A percentile compares a stretch with the other conserved stretches of the same genome.
phyloP scores from a whole-genome alignment of 768 basidiomycete genomes.

The Cytidiella melzeri region DNA sequence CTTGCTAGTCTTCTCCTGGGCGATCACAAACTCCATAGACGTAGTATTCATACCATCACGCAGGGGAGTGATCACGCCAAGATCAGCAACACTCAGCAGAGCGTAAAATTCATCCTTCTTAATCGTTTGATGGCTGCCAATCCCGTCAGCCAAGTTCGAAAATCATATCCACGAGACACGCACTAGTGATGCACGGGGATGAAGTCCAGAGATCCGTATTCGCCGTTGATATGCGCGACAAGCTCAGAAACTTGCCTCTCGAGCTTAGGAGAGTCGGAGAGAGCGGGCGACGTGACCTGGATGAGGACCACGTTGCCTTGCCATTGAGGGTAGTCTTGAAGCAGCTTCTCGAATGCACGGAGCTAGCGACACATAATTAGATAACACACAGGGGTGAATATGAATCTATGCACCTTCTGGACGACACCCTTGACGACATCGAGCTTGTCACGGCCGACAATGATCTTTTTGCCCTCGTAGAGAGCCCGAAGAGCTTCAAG shows the following conservation, averaged over 20 bases:
- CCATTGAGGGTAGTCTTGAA: conserved; percentile 95
- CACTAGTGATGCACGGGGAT: conserved; percentile 98
- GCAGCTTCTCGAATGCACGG: conserved; percentile 90
- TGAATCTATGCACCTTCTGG: conserved; percentile 72
- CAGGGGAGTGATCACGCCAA: conserved; percentile 91
- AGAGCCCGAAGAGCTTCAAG: conserved; percentile 74
- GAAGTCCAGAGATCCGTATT: conserved; percentile 91
- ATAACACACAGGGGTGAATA: neutral
- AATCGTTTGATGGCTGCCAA: conserved; percentile 82
- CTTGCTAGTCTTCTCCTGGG: conserved; percentile 79
- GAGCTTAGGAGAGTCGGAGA: conserved; percentile 89
- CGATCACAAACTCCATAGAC: conserved; percentile 95
- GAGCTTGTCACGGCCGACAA: conserved; percentile 94
- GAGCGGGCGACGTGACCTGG: conserved; percentile 90
- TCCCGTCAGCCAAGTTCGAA: neutral
- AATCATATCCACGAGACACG: conserved; percentile 25
- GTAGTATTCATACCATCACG: conserved; percentile 99
- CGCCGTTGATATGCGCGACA: conserved; percentile 92
- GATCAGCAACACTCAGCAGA: conserved; percentile 84
- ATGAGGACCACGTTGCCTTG: conserved; percentile 82
- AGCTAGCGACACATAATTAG: conserved; percentile 43
- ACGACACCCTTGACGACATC: conserved; percentile 98
- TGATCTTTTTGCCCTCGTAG: conserved; percentile 97
- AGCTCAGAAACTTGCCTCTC: conserved; percentile 92
- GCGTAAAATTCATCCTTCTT: conserved; percentile 99